These are phyloP conservation scores for Chlamydomonas sphaeroides DNA, from an alignment of 139 green algal genomes.

Conservation along the genomic window DNA sequence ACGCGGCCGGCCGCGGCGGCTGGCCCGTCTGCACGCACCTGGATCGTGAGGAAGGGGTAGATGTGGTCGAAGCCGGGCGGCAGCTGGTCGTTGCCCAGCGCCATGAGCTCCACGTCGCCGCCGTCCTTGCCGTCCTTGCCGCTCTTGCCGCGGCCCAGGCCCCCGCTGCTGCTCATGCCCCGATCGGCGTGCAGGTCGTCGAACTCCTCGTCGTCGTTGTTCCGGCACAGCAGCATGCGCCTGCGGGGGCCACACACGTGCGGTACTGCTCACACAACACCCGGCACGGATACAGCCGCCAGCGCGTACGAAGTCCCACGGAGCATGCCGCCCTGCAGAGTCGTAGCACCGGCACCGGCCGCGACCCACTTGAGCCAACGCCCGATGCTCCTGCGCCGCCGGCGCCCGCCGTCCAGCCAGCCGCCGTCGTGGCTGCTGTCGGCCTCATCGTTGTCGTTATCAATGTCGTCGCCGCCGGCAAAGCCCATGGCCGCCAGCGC, in stretches of 20 bases:
- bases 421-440: neutral
- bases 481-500: constrained; percentile 24
- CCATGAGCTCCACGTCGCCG: neutral
- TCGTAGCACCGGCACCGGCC: too few species aligned
- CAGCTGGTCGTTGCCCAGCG: neutral
- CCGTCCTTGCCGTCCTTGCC: neutral
- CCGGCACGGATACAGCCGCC: too few species aligned
- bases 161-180: neutral
- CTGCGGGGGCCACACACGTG: neutral
- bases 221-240: neutral
- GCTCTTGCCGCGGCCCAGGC: neutral
- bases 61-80: constrained; percentile 9
- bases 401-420: neutral
- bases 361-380: constrained; percentile 12
- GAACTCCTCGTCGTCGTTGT: neutral
- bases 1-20: too few species aligned
- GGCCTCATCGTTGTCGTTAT: neutral
- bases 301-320: too few species aligned
- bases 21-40: too few species aligned
- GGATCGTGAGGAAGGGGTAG: constrained; percentile 14
- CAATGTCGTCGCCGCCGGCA: neutral
- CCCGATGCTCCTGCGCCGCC: neutral
- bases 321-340: too few species aligned
- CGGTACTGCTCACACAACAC: too few species aligned
- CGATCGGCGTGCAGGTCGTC: neutral